A percentile compares a stretch with the other conserved stretches of the same genome.
Conservation (phyloP, 106 monocot species). For the Dioscorea alata region DNA sequence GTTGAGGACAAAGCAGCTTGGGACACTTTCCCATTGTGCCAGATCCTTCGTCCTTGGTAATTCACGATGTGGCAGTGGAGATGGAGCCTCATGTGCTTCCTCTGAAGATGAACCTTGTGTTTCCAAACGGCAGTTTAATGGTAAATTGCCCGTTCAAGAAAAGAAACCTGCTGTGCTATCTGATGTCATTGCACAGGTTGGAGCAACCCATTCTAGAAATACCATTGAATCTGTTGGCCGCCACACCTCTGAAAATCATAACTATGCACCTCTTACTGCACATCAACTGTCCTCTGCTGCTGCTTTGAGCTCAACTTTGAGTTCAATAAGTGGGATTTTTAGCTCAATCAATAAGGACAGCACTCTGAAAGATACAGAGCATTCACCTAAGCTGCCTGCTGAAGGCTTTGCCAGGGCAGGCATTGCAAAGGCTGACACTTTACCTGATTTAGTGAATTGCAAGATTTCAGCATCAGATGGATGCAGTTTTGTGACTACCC, state of each 20-base stretch:
- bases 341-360: background rate
- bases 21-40: constrained; percentile 77
- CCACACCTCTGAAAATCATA: constrained; percentile 10
- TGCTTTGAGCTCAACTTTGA: constrained; percentile 3
- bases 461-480: constrained; percentile 18
- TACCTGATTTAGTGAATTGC: constrained; percentile 36
- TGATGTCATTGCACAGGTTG: constrained; percentile 10
- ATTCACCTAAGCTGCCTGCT: constrained; percentile 24
- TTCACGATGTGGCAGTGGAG: constrained; percentile 45
- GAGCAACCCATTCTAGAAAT: constrained; percentile 26
- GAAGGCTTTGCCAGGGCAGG: constrained; percentile 30
- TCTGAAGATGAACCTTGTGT: constrained; percentile 66
- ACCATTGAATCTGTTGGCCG: constrained; percentile 27
- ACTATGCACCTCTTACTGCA: constrained; percentile 10
- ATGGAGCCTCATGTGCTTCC: constrained; percentile 57
- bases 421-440: constrained; percentile 18
- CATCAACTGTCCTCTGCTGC: constrained; percentile 9
- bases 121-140: constrained; percentile 36
- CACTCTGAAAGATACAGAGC: constrained; percentile 13
- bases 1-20: constrained; percentile 86
- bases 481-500: constrained; percentile 11
- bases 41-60: constrained; percentile 72
- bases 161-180: constrained; percentile 23
- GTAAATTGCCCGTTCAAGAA: constrained; percentile 14
- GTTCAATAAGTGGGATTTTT: constrained; percentile 16